Conservation (phyloP, 2,329 filamentous ascomycete genomes). For the Talaromyces sp. region DNA sequence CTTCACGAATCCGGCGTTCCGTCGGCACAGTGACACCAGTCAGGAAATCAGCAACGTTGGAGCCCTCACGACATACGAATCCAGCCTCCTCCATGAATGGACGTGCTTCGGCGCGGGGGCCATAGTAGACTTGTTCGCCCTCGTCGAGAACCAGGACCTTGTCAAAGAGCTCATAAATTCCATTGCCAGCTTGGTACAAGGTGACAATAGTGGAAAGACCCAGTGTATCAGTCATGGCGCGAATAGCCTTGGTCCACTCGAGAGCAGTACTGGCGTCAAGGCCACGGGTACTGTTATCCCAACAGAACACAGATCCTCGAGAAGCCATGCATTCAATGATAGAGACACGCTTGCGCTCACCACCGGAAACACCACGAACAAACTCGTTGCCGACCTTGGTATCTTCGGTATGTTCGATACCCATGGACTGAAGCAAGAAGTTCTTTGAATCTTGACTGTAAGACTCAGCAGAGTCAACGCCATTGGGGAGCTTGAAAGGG, state of each 20-base stretch:
- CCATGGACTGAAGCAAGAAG: constrained; percentile 54
- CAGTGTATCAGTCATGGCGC: constrained; percentile 65
- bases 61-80: constrained; percentile 62
- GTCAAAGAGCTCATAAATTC: constrained; percentile 70
- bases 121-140: constrained; percentile 68
- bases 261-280: constrained; percentile 68
- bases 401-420: constrained; percentile 61
- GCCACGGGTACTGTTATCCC: constrained; percentile 69
- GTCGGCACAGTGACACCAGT: constrained; percentile 65
- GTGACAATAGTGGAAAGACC: constrained; percentile 65
- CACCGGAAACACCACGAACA: constrained; percentile 68
- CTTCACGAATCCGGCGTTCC: constrained; percentile 47
- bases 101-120: constrained; percentile 58
- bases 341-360: constrained; percentile 69
- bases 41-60: constrained; percentile 66
- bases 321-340: constrained; percentile 67
- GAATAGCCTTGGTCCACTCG: constrained; percentile 63
- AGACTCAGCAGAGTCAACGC: constrained; percentile 61
- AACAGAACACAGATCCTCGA: constrained; percentile 62
- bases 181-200: constrained; percentile 70
- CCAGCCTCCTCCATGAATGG: constrained; percentile 67
- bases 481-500: constrained; percentile 67
- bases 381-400: constrained; percentile 71
- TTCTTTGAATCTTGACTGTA: constrained; percentile 18
- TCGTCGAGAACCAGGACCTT: constrained; percentile 70